These are phyloP conservation scores for Neurospora terricola DNA, from an alignment of 495 filamentous ascomycete species.

Conservation along the genomic window DNA sequence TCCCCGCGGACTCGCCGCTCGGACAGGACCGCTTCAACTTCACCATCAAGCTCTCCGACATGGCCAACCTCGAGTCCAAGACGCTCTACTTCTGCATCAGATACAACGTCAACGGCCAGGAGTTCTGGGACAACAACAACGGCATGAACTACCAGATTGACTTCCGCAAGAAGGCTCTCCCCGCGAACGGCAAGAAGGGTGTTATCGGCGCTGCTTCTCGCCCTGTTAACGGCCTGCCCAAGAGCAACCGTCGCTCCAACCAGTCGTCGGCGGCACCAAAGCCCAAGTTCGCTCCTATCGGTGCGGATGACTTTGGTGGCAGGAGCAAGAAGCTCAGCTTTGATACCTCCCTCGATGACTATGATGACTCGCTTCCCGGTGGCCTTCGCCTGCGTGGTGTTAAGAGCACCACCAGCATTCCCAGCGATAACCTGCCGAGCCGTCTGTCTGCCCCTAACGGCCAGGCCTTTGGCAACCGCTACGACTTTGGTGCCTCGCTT, in stretches of 20 bases:
- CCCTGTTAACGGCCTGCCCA: slow-evolving; percentile 53
- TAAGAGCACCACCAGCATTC: slow-evolving; percentile 34
- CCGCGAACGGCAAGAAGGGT: slow-evolving; percentile 44
- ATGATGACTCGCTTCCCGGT: slow-evolving; percentile 33
- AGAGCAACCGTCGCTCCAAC: slow-evolving; percentile 56
- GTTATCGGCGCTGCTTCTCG: slow-evolving; percentile 43
- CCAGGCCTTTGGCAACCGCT: slow-evolving; percentile 81
- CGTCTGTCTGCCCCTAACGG: slow-evolving; percentile 47
- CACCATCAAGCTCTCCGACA: slow-evolving; percentile 83
- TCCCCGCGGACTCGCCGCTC: slow-evolving; percentile 52
- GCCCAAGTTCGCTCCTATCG: slow-evolving; percentile 52
- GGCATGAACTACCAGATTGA: slow-evolving; percentile 83
- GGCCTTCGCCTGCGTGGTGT: slow-evolving; percentile 42
- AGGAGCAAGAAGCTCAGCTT: slow-evolving; percentile 44
- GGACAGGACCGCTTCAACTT: slow-evolving; percentile 86
- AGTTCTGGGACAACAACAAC: slow-evolving; percentile 93
- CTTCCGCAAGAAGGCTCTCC: slow-evolving; percentile 66
- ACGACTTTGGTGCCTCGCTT: slow-evolving; percentile 87
- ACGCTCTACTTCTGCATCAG: slow-evolving; percentile 86
- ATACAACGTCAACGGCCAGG: slow-evolving; percentile 74
- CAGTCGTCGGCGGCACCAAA: slow-evolving; percentile 31
- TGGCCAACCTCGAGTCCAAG: slow-evolving; percentile 81
- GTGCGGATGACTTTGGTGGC: slow-evolving; percentile 62
- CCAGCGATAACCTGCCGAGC: slow-evolving; percentile 38
- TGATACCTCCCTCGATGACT: slow-evolving; percentile 43